Percentiles rank a stretch among this genome's conserved stretches.
Conservation (phyloP, 2,329 filamentous ascomycete species). For the Escovopsis sp. region DNA sequence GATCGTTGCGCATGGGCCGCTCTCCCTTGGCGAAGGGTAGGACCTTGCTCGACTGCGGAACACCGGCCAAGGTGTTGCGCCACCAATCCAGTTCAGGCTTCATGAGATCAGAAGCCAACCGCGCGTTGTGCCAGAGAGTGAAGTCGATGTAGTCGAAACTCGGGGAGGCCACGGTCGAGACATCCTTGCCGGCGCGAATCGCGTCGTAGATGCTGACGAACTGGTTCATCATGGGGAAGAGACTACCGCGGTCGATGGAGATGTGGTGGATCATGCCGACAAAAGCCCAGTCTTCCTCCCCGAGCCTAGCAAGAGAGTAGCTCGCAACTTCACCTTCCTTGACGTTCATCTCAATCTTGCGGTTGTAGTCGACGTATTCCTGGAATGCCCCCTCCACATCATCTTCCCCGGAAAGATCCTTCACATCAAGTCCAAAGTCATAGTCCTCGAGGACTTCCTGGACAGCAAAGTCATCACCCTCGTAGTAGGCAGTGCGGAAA, state of each 20-base stretch:
- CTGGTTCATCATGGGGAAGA: constrained; percentile 12
- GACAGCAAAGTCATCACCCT: constrained; percentile 11
- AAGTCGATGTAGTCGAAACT: constrained; percentile 13
- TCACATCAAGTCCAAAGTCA: constrained; percentile 9
- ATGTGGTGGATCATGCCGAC: constrained; percentile 13
- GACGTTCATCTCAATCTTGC: constrained; percentile 12
- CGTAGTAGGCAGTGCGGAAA: constrained; percentile 11
- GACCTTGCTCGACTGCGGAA: constrained; percentile 10
- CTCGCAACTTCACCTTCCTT: constrained; percentile 10
- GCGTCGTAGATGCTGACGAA: constrained; percentile 12
- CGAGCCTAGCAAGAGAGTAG: constrained; percentile 10
- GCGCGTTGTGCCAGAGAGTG: constrained; percentile 13
- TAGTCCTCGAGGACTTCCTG: constrained; percentile 11
- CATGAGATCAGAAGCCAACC: constrained; percentile 11
- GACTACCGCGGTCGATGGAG: constrained; percentile 11
- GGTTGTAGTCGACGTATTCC: constrained; percentile 9
- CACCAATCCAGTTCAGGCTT: constrained; percentile 13
- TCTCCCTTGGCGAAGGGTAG: constrained; percentile 12
- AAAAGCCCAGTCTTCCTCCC: constrained; percentile 10
- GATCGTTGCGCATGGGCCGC: constrained; percentile 9
- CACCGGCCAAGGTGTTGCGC: constrained; percentile 9
- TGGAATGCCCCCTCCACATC: constrained; percentile 6
- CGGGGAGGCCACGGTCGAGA: constrained; percentile 9
- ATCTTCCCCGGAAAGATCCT: constrained; percentile 7
- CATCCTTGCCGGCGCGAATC: constrained; percentile 7